Conservation (phyloP, 2,329 filamentous ascomycete genomes). For the Acrodontium crateriforme region DNA sequence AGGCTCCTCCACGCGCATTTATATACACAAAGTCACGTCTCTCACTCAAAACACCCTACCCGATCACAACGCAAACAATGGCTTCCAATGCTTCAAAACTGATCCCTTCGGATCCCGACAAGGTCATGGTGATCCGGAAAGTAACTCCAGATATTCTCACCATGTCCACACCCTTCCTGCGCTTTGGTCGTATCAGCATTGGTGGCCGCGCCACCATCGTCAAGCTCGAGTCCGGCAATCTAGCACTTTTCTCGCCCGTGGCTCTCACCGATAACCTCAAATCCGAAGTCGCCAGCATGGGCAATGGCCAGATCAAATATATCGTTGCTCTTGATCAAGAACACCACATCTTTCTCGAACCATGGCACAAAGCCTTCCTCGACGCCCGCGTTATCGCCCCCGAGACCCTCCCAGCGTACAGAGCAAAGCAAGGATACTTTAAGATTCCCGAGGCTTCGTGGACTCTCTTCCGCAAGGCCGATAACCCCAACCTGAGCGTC, state of each 20-base stretch:
- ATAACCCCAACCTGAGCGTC: conserved; percentile 34
- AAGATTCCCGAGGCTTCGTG: conserved; percentile 12
- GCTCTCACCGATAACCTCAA: conserved; percentile 66
- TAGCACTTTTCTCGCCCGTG: conserved; percentile 87
- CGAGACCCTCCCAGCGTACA: conserved; percentile 72
- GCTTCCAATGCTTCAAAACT: conserved; percentile 20
- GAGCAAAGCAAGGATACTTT: conserved; percentile 32
- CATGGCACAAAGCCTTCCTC: conserved; percentile 72
- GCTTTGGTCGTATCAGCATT: conserved; percentile 66
- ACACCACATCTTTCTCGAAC: conserved; percentile 84
- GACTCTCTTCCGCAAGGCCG: conserved; percentile 40
- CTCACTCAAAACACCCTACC: not conserved
- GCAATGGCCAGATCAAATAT: conserved; percentile 55
- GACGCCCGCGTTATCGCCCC: conserved; percentile 67
- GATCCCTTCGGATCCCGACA: conserved; percentile 51
- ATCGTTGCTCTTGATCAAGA: conserved; percentile 79
- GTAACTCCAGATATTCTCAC: conserved; percentile 67
- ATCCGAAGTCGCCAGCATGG: conserved; percentile 33
- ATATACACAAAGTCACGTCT: too few relatives aligned
- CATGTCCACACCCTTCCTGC: conserved; percentile 69
- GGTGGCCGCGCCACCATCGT: conserved; percentile 82
- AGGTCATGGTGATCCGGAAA: conserved; percentile 82
- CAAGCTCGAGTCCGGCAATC: conserved; percentile 58
- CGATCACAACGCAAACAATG: conserved; percentile 11
- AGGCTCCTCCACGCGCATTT: too few relatives aligned